Evolutionary conservation across 768 basidiomycete species (phyloP).

Genomic region (Rhodotorula kratochvilovae): DNA sequence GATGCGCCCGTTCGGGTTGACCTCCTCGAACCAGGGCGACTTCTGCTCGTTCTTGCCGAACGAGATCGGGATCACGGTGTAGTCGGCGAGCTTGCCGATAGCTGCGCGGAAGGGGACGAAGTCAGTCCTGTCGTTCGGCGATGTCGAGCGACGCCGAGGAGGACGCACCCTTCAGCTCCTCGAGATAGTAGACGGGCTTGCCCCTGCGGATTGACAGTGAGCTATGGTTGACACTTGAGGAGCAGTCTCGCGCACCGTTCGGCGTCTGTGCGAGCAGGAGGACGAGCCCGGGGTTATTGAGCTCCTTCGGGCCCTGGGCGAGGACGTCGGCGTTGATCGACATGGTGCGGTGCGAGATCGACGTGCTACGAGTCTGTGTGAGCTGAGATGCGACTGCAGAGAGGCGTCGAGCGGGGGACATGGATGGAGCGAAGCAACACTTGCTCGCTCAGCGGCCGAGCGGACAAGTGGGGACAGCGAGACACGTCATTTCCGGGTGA

Average conservation of each 20-base stretch:
- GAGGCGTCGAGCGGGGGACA: neutral
- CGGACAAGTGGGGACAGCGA: too few relatives aligned
- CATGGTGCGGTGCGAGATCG: too few relatives aligned
- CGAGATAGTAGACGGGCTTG: conserved; percentile 22
- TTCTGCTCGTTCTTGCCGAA: conserved; percentile 37
- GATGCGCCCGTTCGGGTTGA: conserved; percentile 29
- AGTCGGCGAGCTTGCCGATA: conserved; percentile 14
- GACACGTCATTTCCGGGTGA: too few relatives aligned
- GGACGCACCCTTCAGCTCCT: conserved; percentile 39
- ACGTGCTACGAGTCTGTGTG: neutral
- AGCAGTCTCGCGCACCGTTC: conserved; percentile 1
- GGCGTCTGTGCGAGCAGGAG: conserved; percentile 22
- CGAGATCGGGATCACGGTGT: conserved; percentile 26
- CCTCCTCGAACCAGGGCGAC: conserved; percentile 19
- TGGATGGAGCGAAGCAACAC: too few relatives aligned
- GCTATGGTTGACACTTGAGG: too few relatives aligned
- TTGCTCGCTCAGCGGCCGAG: too few relatives aligned
- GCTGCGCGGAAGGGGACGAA: neutral
- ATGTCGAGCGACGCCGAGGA: too few relatives aligned
- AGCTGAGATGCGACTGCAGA: neutral
- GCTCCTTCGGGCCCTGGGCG: conserved; percentile 12
- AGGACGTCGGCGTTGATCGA: conserved; percentile 3
- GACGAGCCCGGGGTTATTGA: conserved; percentile 16
- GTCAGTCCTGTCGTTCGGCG: too few relatives aligned
- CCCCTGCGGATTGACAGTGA: neutral